Percentiles rank a stretch among this genome's conserved stretches.
Evolutionary conservation across 371 early-diverging fungal genomes (phyloP).

Genomic region (Mucor piriformis): DNA sequence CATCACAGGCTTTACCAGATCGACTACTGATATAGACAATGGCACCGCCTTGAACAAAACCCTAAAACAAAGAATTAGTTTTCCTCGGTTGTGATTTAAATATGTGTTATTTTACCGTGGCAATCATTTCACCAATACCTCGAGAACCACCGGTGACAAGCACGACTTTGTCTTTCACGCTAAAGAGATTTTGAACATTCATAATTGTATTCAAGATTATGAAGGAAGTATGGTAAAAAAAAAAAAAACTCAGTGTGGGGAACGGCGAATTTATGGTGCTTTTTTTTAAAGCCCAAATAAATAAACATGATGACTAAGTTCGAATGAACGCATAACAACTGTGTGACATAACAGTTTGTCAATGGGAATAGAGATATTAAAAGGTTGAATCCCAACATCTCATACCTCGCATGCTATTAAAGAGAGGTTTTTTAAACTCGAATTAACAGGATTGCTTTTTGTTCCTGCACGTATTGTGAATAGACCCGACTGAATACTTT

Average conservation of each 20-base stretch:
- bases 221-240: background rate
- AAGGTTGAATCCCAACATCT: too few relatives aligned
- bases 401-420: too few relatives aligned
- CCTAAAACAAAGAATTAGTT: conserved; percentile 28
- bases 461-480: too few relatives aligned
- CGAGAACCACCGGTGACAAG: conserved; percentile 91
- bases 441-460: too few relatives aligned
- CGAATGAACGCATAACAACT: too few relatives aligned
- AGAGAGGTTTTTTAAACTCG: too few relatives aligned
- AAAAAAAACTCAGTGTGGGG: background rate
- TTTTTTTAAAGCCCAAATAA: too few relatives aligned
- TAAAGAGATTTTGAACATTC: conserved; percentile 68
- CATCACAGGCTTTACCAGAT: conserved; percentile 61
- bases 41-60: conserved; percentile 77
- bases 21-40: conserved; percentile 79
- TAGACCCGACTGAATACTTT: too few relatives aligned
- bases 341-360: too few relatives aligned
- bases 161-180: conserved; percentile 85
- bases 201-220: conserved; percentile 25
- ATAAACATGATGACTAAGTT: too few relatives aligned
- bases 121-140: conserved; percentile 78
- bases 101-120: conserved; percentile 38
- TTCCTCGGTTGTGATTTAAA: background rate
- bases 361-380: too few relatives aligned
- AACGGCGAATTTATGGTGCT: too few relatives aligned